Conservation (phyloP, 768 basidiomycete species). For the Psilocybe cubensis region DNA sequence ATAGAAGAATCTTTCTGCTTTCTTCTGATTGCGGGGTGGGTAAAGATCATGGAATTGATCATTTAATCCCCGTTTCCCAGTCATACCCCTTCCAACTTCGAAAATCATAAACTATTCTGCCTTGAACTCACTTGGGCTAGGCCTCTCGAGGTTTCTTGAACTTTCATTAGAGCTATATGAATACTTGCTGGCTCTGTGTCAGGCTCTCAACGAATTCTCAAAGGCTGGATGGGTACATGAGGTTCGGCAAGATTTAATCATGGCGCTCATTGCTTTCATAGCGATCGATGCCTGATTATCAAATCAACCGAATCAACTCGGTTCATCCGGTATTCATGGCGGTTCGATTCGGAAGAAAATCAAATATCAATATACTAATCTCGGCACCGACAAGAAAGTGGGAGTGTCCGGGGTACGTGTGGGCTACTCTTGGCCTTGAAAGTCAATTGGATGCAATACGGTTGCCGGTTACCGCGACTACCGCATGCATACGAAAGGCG, state of each 20-base stretch:
- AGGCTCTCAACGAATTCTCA: neutral
- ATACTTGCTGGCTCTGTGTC: neutral
- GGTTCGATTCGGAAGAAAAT: neutral
- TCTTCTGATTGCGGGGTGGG: conserved; percentile 12
- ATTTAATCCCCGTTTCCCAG: neutral
- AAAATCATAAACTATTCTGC: neutral
- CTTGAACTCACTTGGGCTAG: neutral
- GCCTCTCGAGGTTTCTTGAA: neutral
- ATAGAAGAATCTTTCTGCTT: neutral
- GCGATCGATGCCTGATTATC: neutral
- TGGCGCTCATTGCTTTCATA: too few species aligned
- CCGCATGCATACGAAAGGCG: conserved; percentile 4
- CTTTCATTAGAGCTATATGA: neutral
- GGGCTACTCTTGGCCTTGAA: neutral
- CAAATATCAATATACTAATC: neutral
- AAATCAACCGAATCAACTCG: neutral
- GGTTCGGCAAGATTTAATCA: neutral
- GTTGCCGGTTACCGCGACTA: conserved; percentile 3
- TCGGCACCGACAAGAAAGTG: conserved; percentile 7
- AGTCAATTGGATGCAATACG: neutral
- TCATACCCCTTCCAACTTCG: conserved; percentile 1
- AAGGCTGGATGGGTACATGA: neutral
- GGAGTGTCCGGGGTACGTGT: conserved; percentile 10
- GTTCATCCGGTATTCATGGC: neutral
- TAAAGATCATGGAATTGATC: conserved; percentile 1